phyloP scores from a whole-genome alignment of 2,329 filamentous ascomycete genomes.

The Fusarium sp. region DNA sequence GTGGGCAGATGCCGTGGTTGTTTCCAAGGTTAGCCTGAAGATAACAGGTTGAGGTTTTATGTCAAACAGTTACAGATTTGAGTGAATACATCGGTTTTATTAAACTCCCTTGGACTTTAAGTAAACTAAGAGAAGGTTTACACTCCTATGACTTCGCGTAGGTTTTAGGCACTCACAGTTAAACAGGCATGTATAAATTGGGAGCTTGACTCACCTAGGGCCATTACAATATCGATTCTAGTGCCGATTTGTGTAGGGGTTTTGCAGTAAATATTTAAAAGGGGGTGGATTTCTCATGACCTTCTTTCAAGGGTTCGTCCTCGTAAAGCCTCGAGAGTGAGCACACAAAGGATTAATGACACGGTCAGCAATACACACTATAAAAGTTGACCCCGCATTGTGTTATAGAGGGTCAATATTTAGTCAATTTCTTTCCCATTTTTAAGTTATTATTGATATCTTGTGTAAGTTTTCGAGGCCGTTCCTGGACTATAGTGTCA shows the following conservation, averaged over 20 bases:
- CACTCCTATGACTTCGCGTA: not conserved
- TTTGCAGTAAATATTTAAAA: not conserved
- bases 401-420: not conserved
- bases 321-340: not conserved
- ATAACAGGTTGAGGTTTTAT: not conserved
- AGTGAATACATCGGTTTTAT: not conserved
- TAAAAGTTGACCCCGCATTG: not conserved
- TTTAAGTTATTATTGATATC: not conserved
- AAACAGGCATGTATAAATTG: not conserved
- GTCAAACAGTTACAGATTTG: not conserved
- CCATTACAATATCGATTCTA: not conserved
- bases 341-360: not conserved
- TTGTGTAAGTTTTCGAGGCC: not conserved
- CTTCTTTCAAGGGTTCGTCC: too few relatives aligned
- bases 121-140: not conserved
- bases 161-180: not conserved
- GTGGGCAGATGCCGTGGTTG: not conserved
- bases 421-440: not conserved
- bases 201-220: not conserved
- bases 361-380: not conserved
- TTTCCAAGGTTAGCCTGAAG: not conserved
- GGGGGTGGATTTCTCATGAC: not conserved
- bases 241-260: not conserved
- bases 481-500: not conserved
- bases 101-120: not conserved